These are phyloP conservation scores for Teunomyces aglyptinius DNA, from an alignment of 805 yeast species.

Conservation along the genomic window DNA sequence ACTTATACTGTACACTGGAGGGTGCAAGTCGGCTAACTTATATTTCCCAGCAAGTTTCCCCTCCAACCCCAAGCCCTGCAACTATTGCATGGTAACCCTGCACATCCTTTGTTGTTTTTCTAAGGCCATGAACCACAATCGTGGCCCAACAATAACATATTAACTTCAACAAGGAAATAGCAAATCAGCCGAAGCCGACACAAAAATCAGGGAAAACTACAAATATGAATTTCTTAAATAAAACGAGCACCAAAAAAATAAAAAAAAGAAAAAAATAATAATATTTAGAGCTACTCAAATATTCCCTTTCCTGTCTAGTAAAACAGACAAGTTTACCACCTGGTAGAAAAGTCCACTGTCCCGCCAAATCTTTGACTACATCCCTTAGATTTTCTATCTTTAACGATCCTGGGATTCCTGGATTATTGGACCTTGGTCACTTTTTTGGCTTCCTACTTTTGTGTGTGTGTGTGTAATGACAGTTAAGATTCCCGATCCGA, in stretches of 20 bases:
- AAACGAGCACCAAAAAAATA: neutral
- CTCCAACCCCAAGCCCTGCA: no score
- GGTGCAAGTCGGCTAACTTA: no score
- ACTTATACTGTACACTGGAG: no score
- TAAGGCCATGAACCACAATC: no score
- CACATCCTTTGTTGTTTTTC: no score
- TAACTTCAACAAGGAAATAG: neutral
- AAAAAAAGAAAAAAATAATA: neutral
- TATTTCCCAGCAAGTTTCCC: no score
- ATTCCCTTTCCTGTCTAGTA: neutral
- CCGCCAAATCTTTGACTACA: neutral
- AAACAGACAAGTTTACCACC: neutral
- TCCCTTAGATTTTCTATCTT: neutral
- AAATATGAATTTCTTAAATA: no score
- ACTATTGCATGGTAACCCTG: no score
- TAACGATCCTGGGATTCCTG: neutral
- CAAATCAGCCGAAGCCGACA: neutral
- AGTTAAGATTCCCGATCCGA: slow-evolving; percentile 8
- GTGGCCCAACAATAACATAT: no score
- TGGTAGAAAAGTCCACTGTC: neutral
- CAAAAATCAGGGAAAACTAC: neutral
- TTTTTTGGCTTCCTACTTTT: neutral
- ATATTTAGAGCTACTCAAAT: neutral
- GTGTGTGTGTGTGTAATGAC: neutral
- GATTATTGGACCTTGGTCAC: neutral